Evolutionary conservation across 495 filamentous ascomycete species (phyloP).

Genomic region (Venustampulla echinocandica): DNA sequence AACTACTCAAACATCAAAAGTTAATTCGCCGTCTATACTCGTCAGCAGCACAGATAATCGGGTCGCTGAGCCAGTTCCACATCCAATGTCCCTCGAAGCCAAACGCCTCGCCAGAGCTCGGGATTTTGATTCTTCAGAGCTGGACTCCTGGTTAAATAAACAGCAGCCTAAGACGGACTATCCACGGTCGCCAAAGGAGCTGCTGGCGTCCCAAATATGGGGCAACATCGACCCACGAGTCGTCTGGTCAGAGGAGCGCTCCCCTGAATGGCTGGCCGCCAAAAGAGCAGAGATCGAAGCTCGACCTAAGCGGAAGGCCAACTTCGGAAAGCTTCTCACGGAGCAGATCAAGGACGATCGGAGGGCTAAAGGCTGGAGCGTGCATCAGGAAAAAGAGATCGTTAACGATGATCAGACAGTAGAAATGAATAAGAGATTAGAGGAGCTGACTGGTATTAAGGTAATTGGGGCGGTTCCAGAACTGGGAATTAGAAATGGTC

Average conservation of each 20-base stretch:
- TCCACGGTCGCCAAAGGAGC: not conserved
- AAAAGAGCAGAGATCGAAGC: conserved; percentile 36
- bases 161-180: not conserved
- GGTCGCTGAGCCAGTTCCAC: not conserved
- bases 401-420: conserved; percentile 23
- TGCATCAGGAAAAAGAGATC: conserved; percentile 15
- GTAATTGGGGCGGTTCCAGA: too few relatives aligned
- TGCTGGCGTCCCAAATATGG: conserved; percentile 18
- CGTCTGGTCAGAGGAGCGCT: conserved; percentile 29
- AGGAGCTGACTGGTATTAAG: conserved; percentile 20
- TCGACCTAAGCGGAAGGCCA: conserved; percentile 33
- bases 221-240: conserved; percentile 36
- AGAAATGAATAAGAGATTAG: conserved; percentile 21
- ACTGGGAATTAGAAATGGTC: too few relatives aligned
- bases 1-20: not conserved
- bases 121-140: conserved; percentile 2
- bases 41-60: not conserved
- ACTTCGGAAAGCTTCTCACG: conserved; percentile 26
- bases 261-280: conserved; percentile 29
- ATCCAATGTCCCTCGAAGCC: not conserved
- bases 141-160: conserved; percentile 10
- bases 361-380: conserved; percentile 13
- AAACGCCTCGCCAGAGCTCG: conserved; percentile 3
- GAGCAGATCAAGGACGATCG: conserved; percentile 26
- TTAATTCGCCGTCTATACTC: not conserved